These are phyloP conservation scores for Pleurotus pulmonarius DNA, from an alignment of 768 basidiomycete genomes.

Conservation along the genomic window DNA sequence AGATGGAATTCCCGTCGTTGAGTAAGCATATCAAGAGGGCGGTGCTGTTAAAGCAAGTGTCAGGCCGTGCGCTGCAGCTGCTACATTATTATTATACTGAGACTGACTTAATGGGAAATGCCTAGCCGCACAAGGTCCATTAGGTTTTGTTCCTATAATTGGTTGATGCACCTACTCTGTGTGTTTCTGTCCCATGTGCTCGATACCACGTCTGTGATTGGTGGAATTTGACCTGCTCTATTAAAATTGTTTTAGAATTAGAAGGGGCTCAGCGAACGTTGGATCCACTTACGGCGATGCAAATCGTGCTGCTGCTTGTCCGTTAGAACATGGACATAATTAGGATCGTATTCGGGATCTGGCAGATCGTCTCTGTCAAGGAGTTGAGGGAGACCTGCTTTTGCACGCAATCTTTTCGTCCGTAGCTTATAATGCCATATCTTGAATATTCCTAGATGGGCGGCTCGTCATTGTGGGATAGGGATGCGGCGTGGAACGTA, in stretches of 20 bases:
- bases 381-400: constrained; percentile 63
- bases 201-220: constrained; percentile 82
- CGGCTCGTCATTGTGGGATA: no score
- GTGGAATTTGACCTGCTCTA: constrained; percentile 68
- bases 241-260: constrained; percentile 4
- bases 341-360: constrained; percentile 68
- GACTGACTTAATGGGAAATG: constrained; percentile 63
- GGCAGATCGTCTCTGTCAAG: constrained; percentile 79
- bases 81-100: not conserved
- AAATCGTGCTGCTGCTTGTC: constrained; percentile 61
- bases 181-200: constrained; percentile 81
- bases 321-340: constrained; percentile 68
- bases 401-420: constrained; percentile 53
- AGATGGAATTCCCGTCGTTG: constrained; percentile 76
- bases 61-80: not conserved
- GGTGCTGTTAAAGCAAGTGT: constrained; percentile 30
- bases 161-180: constrained; percentile 42
- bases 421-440: constrained; percentile 73
- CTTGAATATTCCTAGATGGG: constrained; percentile 53
- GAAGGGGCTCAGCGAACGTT: not conserved
- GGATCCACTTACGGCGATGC: constrained; percentile 50
- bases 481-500: constrained; percentile 22
- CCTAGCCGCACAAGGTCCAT: constrained; percentile 32
- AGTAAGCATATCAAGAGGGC: constrained; percentile 72
- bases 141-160: no score